Evolutionary conservation across 1,284 basidiomycete species (phyloP).

Genomic region (Ustilago shanxiensis): DNA sequence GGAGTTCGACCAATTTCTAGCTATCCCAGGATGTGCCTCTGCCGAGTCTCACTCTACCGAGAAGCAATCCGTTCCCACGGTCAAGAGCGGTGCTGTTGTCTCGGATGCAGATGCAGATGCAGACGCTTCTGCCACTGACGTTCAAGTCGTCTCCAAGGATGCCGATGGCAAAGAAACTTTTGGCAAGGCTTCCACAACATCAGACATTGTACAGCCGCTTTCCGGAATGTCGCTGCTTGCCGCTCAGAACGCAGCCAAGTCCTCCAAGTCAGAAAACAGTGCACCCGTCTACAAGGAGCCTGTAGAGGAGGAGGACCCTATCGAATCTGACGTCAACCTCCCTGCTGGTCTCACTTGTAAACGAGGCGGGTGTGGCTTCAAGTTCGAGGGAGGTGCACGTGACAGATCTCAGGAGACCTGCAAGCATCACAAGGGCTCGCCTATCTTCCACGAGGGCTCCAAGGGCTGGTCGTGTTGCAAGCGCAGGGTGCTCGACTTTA

Average conservation of each 20-base stretch:
- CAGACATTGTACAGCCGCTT: slow-evolving; percentile 38
- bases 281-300: slow-evolving; percentile 14
- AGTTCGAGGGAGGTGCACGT: slow-evolving; percentile 37
- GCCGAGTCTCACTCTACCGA: slow-evolving; percentile 55
- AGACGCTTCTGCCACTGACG: slow-evolving; percentile 11
- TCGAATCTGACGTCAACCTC: slow-evolving; percentile 28
- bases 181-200: slow-evolving; percentile 13
- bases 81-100: slow-evolving; percentile 45
- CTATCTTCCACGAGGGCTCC: slow-evolving; percentile 70
- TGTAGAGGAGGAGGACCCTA: slow-evolving; percentile 43
- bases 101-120: slow-evolving; percentile 17
- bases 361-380: slow-evolving; percentile 52
- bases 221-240: slow-evolving; percentile 43
- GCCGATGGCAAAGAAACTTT: slow-evolving; percentile 49
- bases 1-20: slow-evolving; percentile 68
- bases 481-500: slow-evolving; percentile 66
- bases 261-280: slow-evolving; percentile 11
- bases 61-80: slow-evolving; percentile 50
- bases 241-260: slow-evolving; percentile 40
- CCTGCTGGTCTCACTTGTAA: slow-evolving; percentile 51
- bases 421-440: slow-evolving; percentile 61
- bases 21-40: slow-evolving; percentile 59
- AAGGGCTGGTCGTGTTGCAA: slow-evolving; percentile 69
- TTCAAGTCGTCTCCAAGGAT: slow-evolving; percentile 18
- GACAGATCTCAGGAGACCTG: slow-evolving; percentile 55